Base-by-base conservation (phyloP, 257 asterid genomes). In the Solanum etuberosum region DNA sequence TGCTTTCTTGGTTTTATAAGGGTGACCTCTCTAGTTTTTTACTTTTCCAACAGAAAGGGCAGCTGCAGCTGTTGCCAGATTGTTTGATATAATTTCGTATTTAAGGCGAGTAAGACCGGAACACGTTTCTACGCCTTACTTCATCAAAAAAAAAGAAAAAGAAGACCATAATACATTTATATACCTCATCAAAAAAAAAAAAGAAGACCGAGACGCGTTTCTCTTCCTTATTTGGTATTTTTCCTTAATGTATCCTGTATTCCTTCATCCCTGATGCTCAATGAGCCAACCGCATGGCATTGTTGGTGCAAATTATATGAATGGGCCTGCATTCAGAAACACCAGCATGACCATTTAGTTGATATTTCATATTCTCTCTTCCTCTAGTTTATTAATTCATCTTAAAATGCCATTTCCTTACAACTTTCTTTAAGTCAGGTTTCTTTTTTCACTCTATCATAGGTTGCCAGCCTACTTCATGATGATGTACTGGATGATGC, bases 401-500 rank as follows among this genome's bases (percentile, higher is more conserved):
- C 84, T 29, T 31, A 46, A 29, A 29, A 18, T 80, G 67, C 42
- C 42, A 29, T 80, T 80, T 29, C 42, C 37, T 46, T 27, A 31
- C 85, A 46, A 18, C 16, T 80, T 46, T 80, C 85, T 29, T 43
- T 8, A 78, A 42, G 61, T 78, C 63, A 43, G 54, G 85, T 10
- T 70, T 38, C 21, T 34, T 38, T 82, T 76, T 87, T 37, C 82
- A 20, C 42, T 84, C 86, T 65, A 34, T 88, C 43, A 43, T 90
- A 97, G 99, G 99, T 97, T 87, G 99, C 99, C 51, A 97, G 99
- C 92, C 98, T 97, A 91, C 99, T 97, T 85, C 99, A 97, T 90
- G 99, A 97, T 90, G 99, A 97, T 71, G 98, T 97, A 88, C 89
- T 97, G 92, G 99, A 96, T 93, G 99, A 97, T 90, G 99, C 99